phyloP scores from a whole-genome alignment of 768 basidiomycete genomes.

The Trametes cinnabarina region DNA sequence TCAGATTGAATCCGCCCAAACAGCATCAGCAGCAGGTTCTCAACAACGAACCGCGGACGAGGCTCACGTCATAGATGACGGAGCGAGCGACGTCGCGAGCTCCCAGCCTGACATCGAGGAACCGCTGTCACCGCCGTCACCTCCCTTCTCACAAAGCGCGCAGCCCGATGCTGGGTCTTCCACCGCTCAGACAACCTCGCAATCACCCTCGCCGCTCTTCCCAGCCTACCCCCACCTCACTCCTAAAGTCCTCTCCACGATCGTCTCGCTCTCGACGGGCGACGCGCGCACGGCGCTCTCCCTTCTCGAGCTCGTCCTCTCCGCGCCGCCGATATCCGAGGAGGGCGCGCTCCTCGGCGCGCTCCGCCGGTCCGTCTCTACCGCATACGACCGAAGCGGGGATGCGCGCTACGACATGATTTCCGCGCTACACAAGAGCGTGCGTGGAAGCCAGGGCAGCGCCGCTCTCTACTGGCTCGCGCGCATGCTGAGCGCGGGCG shows the following conservation, averaged over 20 bases:
- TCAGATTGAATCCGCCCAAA: slow-evolving; percentile 5
- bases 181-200: slow-evolving; percentile 1
- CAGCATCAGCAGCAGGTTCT: not conserved
- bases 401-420: slow-evolving; percentile 82
- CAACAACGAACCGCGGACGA: not conserved
- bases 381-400: slow-evolving; percentile 72
- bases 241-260: slow-evolving; percentile 43
- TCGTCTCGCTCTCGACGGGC: slow-evolving; percentile 57
- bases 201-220: slow-evolving; percentile 20
- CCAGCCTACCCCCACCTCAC: slow-evolving; percentile 42
- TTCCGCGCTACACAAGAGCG: slow-evolving; percentile 79
- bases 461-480: slow-evolving; percentile 90
- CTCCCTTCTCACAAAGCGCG: slow-evolving; percentile 18
- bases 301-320: slow-evolving; percentile 67
- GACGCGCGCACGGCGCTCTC: slow-evolving; percentile 80
- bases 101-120: slow-evolving; percentile 22
- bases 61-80: not conserved
- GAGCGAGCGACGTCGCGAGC: slow-evolving; percentile 19
- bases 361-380: slow-evolving; percentile 60
- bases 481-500: slow-evolving; percentile 76
- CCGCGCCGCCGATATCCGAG: slow-evolving; percentile 37
- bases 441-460: slow-evolving; percentile 71
- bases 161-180: slow-evolving; percentile 20
- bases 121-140: slow-evolving; percentile 13
- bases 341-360: slow-evolving; percentile 53